Evolutionary conservation across 2,329 filamentous ascomycete species (phyloP), one percentile per base, ranked within the genome.

Genomic region (Ascosphaera apis): DNA sequence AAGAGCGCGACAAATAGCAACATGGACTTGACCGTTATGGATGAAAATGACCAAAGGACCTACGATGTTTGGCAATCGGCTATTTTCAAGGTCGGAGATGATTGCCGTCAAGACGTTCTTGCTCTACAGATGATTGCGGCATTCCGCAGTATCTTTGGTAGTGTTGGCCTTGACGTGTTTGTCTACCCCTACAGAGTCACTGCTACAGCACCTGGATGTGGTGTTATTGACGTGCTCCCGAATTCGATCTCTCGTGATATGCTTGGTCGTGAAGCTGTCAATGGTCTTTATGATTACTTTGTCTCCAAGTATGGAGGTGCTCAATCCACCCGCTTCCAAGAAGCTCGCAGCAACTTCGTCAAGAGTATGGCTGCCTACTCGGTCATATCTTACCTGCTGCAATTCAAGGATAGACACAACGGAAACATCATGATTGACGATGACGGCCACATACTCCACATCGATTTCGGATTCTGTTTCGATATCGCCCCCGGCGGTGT

Each of bases 401-500:
- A 98, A 50, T 95, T 99, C 73, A 99, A 99, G 57, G 88, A 99
- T 53, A 76, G 88, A 2, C 88, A 98, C 61, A 98, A 98, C 54
- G 88, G 88, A 42, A 98, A 98, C 62, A 98, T 98, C 62, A 98
- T 98, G 91, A 75, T 98, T 43, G 86, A 98, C 53, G 86, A 93
- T 49, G 80, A 78, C 0, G 88, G 91, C 3, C 88, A 98, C 57
- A 92, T 98, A 48, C 69, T 98, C 37, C 88, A 98, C 61, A 95
- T 98, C 46, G 88, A 98, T 54, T 98, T 98, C 50, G 88, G 88
- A 7, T 99, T 98, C 67, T 95, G 86, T 60, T 98, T 99, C 58
- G 91, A 98, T 51, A 95, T 98, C 46, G 88, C 84, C 1, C 88
- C 88, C 0, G 88, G 88, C 34, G 88, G 91, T 40, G 83, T 98